A percentile compares a stretch with the other conserved stretches of the same genome.
Conservation (phyloP, 2,329 filamentous ascomycete genomes). For the Sporothrix dimorphospora region DNA sequence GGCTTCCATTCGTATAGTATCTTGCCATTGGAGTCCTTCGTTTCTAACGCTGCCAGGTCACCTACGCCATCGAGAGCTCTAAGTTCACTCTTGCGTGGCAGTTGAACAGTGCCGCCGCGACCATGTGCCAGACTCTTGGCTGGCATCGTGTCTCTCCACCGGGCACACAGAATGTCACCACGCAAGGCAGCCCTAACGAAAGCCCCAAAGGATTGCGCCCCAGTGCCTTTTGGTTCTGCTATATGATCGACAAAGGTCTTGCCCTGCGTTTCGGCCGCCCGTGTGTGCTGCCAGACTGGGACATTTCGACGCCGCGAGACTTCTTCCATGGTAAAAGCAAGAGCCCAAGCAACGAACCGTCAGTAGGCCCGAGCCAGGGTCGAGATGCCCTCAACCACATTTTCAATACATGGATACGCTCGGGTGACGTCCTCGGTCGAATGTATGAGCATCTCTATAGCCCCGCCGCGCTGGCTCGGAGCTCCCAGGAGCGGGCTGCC, state of each 20-base stretch:
- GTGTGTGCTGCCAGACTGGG: conserved; percentile 60
- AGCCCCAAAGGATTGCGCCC: conserved; percentile 26
- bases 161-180: conserved; percentile 26
- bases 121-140: conserved; percentile 64
- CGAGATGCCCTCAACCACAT: neutral
- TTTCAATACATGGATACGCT: conserved; percentile 57
- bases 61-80: conserved; percentile 65
- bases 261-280: conserved; percentile 62
- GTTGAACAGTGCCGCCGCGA: conserved; percentile 60
- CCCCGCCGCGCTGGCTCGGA: conserved; percentile 48
- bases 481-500: conserved; percentile 46
- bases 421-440: conserved; percentile 60
- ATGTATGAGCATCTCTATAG: conserved; percentile 63
- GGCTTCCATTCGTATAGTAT: neutral
- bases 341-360: neutral
- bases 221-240: conserved; percentile 37
- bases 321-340: conserved; percentile 41
- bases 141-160: conserved; percentile 55
- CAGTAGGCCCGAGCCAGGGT: conserved; percentile 43
- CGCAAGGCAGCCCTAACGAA: neutral
- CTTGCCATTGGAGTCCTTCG: neutral
- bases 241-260: conserved; percentile 58
- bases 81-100: conserved; percentile 67
- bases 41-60: conserved; percentile 40
- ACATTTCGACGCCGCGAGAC: conserved; percentile 51